Base-by-base conservation (phyloP, 78 protist species). In the Isochrysis galbana region DNA sequence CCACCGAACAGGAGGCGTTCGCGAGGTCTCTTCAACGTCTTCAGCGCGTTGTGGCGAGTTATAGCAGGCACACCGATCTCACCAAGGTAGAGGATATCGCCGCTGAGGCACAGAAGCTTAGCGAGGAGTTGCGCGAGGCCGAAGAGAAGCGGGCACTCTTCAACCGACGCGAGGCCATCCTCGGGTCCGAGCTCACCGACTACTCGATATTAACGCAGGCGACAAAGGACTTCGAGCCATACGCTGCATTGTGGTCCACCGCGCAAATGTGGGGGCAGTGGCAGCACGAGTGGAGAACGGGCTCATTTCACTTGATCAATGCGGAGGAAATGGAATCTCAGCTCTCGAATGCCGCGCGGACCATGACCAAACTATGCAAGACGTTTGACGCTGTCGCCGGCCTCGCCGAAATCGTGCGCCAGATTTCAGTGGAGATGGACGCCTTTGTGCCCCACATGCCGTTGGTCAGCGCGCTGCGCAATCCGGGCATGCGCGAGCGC, bases 401-500 rank as follows among this genome's bases (percentile, higher is more conserved):
- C n/a, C 96, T 96, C 23, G 97, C 95, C 90, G 45, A 91, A 19
- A 93, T 87, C 19, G 95, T 97, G 97, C 47, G 95, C 48, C 83
- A 67, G 45, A 78, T 92, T 91, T 44, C 94, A 77, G 91, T 17
- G n/a, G 34, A 95, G 87, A 83, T 97, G 34, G 97, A 92, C 42
- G 94, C 72, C 41, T 97, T 97, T 90, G 29, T 19, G 32, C 91
- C 90, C 41, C 90, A 55, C 93, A 32, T 96, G 86, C 99, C 99
- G 29, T 88, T 98, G 39, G 91, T 98, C 41, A 44, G 45, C 44
- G 96, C 95, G 19, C 91, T 98, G 84, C 83, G 98, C n/a, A 48
- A 94, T 83, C 96, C 96, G 5, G 98, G 97, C 39, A 95, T 98
- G 94, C 93, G 95, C 17, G 96, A 92, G 29, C 48, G 98, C 23